Evolutionary conservation across 768 basidiomycete genomes (phyloP).

Genomic region (Suillus sp.): DNA sequence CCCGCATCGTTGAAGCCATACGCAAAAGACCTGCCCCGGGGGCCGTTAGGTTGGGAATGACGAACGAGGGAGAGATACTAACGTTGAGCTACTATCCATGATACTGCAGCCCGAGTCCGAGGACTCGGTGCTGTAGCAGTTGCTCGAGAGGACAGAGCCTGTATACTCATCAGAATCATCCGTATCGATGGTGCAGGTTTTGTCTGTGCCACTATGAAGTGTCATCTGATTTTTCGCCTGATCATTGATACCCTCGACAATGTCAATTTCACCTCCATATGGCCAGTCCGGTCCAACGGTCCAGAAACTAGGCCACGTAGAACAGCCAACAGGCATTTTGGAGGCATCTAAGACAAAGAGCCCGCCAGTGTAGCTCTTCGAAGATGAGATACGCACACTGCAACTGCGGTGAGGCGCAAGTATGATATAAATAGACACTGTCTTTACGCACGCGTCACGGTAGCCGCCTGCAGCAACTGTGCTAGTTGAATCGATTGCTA

Average conservation of each 20-base stretch:
- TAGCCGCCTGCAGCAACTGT: constrained; percentile 49
- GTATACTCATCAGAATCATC: constrained; percentile 17
- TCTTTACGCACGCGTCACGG: constrained; percentile 49
- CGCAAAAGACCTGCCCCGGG: constrained; percentile 39
- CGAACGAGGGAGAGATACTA: background rate
- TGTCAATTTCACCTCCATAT: constrained; percentile 65
- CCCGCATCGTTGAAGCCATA: constrained; percentile 35
- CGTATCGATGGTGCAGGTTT: constrained; percentile 33
- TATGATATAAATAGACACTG: background rate
- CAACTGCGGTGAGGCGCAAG: constrained; percentile 1
- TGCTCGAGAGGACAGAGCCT: constrained; percentile 26
- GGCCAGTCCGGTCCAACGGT: constrained; percentile 57
- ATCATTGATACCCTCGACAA: constrained; percentile 72
- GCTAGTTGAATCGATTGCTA: constrained; percentile 64
- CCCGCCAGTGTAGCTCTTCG: constrained; percentile 62
- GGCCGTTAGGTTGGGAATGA: constrained; percentile 39
- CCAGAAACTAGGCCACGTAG: constrained; percentile 64
- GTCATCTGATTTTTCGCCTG: constrained; percentile 62
- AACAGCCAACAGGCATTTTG: constrained; percentile 72
- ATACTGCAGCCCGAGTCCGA: constrained; percentile 55
- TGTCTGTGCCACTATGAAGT: constrained; percentile 56
- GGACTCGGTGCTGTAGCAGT: constrained; percentile 43
- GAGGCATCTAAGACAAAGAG: constrained; percentile 75
- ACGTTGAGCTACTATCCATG: constrained; percentile 37
- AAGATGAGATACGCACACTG: constrained; percentile 69